Base-by-base conservation (phyloP, 805 yeast species). In the Priceomyces carsonii region DNA sequence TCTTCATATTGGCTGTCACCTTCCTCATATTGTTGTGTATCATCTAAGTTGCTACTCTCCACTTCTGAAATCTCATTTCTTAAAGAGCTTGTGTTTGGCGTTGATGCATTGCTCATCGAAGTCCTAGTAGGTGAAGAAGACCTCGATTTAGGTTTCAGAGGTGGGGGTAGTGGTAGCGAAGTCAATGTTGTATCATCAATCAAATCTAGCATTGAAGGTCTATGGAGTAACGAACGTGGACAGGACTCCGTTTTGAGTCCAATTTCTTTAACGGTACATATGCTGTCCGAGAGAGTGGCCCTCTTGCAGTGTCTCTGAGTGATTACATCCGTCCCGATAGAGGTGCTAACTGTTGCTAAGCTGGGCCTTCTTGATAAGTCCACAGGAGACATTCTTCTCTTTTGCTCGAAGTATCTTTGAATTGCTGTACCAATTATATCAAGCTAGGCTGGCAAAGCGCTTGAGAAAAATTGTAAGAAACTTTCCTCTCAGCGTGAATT, bases 131-230 rank as follows among this genome's bases (percentile, higher is more conserved):
- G 33, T 9, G 33, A 29, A 19, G 21, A 14, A 6, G 33, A 29
- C 10, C 29, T 24, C n/a, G 24, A 23, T 24, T 36, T 45, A 10
- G 51, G 41, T 13, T 42, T 45, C 14, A 60, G 56, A 1, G 80
- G 80, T 18, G 77, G 80, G 1, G 79, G 73, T 13, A 75, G 54
- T 7, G 80, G 80, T 26, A 75, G 58, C 1, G 79, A 73, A 1
- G 80, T 75, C 25, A 75, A 52, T 5, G 64, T 65, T 4, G 70
- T 64, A 38, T 61, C 72, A 41, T 75, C 79, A 6, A 75, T 58
- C 15, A 75, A 59, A 43, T 75, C 79, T 16, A 75, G 49, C 39
- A 63, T 59, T 1, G 79, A 74, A 10, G 61, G 59, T 18, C 57
- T 64, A 36, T 57, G 59, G n/a, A 44, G 26, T 19, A 60, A 33